phyloP scores from a whole-genome alignment of 1,284 basidiomycete genomes.

The Porogramme epimiltina region DNA sequence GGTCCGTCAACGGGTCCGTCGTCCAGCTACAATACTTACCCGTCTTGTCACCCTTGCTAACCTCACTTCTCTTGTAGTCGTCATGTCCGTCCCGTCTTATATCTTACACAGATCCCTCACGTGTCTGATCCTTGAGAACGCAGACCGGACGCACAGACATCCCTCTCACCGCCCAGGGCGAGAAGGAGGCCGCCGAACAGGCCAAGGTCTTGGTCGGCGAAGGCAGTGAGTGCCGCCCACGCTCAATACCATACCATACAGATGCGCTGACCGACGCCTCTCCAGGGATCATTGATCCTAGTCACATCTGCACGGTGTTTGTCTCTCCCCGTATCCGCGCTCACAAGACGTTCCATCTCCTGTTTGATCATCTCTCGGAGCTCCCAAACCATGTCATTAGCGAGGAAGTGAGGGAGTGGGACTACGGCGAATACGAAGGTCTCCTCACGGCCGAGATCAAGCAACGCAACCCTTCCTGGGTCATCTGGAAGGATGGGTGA shows the following conservation, averaged over 20 bases:
- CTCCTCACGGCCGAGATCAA: conserved; percentile 76
- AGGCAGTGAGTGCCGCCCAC: conserved; percentile 59
- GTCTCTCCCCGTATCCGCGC: conserved; percentile 87
- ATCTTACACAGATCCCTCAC: conserved; percentile 7
- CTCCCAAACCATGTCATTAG: conserved; percentile 59
- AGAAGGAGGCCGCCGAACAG: conserved; percentile 67
- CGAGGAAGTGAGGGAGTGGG: conserved; percentile 81
- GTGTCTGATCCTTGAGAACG: conserved; percentile 6
- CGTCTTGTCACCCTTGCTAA: not conserved
- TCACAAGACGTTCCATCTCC: conserved; percentile 81
- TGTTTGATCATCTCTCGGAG: conserved; percentile 61
- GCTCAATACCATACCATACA: not conserved
- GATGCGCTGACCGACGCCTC: conserved; percentile 4
- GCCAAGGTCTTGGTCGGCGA: conserved; percentile 72
- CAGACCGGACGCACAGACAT: conserved; percentile 91
- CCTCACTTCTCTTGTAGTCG: conserved; percentile 46
- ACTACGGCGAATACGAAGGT: conserved; percentile 92
- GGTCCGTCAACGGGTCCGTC: conserved; percentile 83
- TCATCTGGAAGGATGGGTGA: conserved; percentile 83
- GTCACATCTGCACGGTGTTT: conserved; percentile 74
- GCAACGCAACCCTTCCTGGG: conserved; percentile 67
- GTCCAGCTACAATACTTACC: conserved; percentile 6
- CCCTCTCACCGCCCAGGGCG: conserved; percentile 83
- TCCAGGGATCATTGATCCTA: conserved; percentile 79
- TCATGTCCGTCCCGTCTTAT: conserved; percentile 54